A percentile compares a stretch with the other conserved stretches of the same genome.
These are phyloP conservation scores for Thamnidium elegans DNA, from an alignment of 192 early-diverging fungal species.

Conservation along the genomic window DNA sequence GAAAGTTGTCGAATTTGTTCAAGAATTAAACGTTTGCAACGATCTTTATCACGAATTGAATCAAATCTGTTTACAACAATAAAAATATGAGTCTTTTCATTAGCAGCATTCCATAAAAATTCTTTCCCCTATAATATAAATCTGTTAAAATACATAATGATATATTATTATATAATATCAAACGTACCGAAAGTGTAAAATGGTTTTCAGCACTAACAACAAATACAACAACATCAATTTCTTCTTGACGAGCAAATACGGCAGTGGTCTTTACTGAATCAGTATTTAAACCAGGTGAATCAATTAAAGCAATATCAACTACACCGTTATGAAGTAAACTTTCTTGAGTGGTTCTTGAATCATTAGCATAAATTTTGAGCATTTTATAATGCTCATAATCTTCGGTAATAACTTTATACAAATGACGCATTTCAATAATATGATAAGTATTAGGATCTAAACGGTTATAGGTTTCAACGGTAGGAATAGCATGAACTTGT, in stretches of 20 bases:
- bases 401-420: slow-evolving; percentile 83
- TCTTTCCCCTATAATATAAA: slow-evolving; percentile 74
- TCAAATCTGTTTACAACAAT: slow-evolving; percentile 99
- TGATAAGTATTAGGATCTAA: slow-evolving; percentile 69
- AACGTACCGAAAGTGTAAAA: slow-evolving; percentile 90
- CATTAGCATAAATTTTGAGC: slow-evolving; percentile 91
- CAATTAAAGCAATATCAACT: slow-evolving; percentile 94
- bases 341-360: slow-evolving; percentile 57
- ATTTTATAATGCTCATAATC: slow-evolving; percentile 82
- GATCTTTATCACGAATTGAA: slow-evolving; percentile 89
- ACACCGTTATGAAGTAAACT: slow-evolving; percentile 93
- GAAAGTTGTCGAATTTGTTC: slow-evolving; percentile 96
- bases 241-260: slow-evolving; percentile 95
- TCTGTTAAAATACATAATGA: slow-evolving; percentile 10
- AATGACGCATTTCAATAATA: slow-evolving; percentile 63
- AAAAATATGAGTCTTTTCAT: slow-evolving; percentile 98
- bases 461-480: slow-evolving; percentile 66
- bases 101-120: slow-evolving; percentile 93
- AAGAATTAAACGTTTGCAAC: slow-evolving; percentile 91
- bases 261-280: slow-evolving; percentile 97
- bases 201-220: slow-evolving; percentile 99
- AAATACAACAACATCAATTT: slow-evolving; percentile 99
- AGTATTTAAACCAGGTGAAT: slow-evolving; percentile 97
- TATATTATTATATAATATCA: neutral
- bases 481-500: slow-evolving; percentile 87